phyloP scores from a whole-genome alignment of 176 grass and related monocot genomes.

The Typha latifolia region DNA sequence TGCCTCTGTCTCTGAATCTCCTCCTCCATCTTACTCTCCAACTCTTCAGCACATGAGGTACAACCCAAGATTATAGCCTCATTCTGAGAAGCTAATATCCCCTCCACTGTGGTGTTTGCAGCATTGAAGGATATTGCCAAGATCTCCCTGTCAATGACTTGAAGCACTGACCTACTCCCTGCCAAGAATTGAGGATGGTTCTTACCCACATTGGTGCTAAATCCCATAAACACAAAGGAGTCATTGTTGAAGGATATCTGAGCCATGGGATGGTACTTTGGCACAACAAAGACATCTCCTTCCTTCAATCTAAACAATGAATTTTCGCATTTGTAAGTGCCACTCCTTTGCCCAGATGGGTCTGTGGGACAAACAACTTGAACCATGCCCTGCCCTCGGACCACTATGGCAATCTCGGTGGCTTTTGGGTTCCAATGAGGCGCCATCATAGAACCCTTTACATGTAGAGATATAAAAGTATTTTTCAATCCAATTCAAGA shows the following conservation, averaged over 20 bases:
- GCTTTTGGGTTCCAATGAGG: constrained; percentile 95
- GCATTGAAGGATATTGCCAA: constrained; percentile 38
- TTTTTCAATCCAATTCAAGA: not conserved
- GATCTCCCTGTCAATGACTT: constrained; percentile 37
- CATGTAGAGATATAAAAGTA: not conserved
- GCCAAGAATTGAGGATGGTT: constrained; percentile 89
- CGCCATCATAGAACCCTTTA: constrained; percentile 77
- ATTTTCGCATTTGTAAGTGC: constrained; percentile 21
- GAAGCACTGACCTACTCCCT: constrained; percentile 46
- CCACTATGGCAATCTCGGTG: constrained; percentile 65
- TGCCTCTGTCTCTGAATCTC: constrained; percentile 8
- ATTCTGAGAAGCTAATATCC: constrained; percentile 33
- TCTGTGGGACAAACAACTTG: constrained; percentile 56
- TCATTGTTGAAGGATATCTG: constrained; percentile 86
- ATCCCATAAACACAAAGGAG: constrained; percentile 73
- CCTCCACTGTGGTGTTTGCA: constrained; percentile 32
- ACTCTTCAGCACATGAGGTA: constrained; percentile 67
- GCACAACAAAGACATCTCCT: constrained; percentile 71
- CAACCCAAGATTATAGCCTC: constrained; percentile 58
- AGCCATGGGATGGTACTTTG: constrained; percentile 73
- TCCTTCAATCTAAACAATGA: constrained; percentile 47
- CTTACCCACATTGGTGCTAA: constrained; percentile 51
- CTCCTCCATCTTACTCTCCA: constrained; percentile 38
- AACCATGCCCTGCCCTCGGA: constrained; percentile 49
- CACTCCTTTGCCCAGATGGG: constrained; percentile 5